These are phyloP conservation scores for Henckelia pumila DNA, from an alignment of 257 asterid species.

Conservation along the genomic window DNA sequence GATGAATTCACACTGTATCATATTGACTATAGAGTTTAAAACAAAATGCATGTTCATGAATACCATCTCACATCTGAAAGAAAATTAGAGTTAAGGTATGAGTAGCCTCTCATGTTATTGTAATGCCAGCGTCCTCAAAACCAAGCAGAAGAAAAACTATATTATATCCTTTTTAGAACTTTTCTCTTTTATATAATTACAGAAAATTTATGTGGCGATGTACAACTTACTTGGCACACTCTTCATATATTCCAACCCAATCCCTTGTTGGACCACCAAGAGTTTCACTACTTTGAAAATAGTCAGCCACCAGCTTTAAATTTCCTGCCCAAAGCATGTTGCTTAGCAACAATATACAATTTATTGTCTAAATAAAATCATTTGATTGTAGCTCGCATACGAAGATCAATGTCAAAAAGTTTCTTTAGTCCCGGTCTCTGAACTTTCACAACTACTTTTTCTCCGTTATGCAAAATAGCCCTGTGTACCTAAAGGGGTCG, in stretches of 20 bases:
- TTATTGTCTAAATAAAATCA: neutral
- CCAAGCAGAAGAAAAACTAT: neutral
- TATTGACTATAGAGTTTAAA: too few species aligned
- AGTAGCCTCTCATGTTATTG: too few species aligned
- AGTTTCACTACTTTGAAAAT: constrained; percentile 87
- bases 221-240: constrained; percentile 85
- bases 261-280: constrained; percentile 95
- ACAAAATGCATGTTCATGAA: too few species aligned
- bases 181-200: too few species aligned
- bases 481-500: constrained; percentile 73
- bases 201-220: neutral
- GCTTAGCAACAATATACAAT: constrained; percentile 3
- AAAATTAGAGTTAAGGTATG: too few species aligned
- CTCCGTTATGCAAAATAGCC: constrained; percentile 87
- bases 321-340: constrained; percentile 52
- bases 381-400: constrained; percentile 40
- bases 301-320: constrained; percentile 81
- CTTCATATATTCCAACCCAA: constrained; percentile 95
- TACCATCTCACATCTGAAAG: too few species aligned
- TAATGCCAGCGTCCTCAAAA: neutral
- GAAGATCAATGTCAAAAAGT: constrained; percentile 87
- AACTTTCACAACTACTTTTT: constrained; percentile 86
- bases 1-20: too few species aligned
- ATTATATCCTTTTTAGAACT: neutral
- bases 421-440: constrained; percentile 93